These are phyloP conservation scores for Akanthomyces lecanii DNA, from an alignment of 2,329 filamentous ascomycete genomes.

Conservation along the genomic window DNA sequence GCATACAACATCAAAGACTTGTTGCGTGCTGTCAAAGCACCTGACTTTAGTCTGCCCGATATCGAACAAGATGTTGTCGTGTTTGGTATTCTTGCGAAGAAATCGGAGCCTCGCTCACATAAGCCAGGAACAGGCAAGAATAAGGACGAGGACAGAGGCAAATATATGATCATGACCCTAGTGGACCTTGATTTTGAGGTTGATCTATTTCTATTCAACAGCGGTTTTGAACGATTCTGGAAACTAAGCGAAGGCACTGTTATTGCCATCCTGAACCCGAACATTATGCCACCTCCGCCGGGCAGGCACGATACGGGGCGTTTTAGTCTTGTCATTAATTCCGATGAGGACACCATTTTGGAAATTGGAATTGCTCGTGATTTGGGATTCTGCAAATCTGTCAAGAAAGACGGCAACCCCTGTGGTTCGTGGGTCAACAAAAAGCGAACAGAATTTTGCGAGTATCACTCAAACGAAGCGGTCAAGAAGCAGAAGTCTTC, in stretches of 20 bases:
- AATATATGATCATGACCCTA: slow-evolving; percentile 89
- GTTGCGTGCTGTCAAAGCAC: slow-evolving; percentile 74
- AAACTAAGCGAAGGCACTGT: slow-evolving; percentile 89
- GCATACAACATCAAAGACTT: slow-evolving; percentile 76
- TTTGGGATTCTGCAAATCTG: slow-evolving; percentile 79
- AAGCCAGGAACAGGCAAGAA: slow-evolving; percentile 41
- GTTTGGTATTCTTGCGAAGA: slow-evolving; percentile 80
- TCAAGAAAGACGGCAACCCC: slow-evolving; percentile 76
- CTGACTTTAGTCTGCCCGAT: slow-evolving; percentile 75
- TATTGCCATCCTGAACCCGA: slow-evolving; percentile 86
- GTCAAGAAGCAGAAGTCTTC: slow-evolving; percentile 62
- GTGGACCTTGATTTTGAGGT: slow-evolving; percentile 88
- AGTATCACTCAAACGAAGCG: slow-evolving; percentile 83
- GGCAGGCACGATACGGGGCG: slow-evolving; percentile 71
- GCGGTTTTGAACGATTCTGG: slow-evolving; percentile 89
- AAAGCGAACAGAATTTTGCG: slow-evolving; percentile 84
- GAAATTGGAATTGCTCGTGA: slow-evolving; percentile 84
- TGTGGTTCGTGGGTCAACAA: slow-evolving; percentile 86
- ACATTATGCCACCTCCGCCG: slow-evolving; percentile 79
- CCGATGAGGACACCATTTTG: slow-evolving; percentile 81
- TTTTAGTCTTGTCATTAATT: slow-evolving; percentile 82
- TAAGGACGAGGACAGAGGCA: slow-evolving; percentile 59
- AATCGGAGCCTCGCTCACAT: slow-evolving; percentile 71
- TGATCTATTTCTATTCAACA: slow-evolving; percentile 87
- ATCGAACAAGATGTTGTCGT: slow-evolving; percentile 86